A percentile compares a stretch with the other conserved stretches of the same genome.
Conservation (phyloP, 2,329 filamentous ascomycete genomes). For the Sodiomyces alkalinus region DNA sequence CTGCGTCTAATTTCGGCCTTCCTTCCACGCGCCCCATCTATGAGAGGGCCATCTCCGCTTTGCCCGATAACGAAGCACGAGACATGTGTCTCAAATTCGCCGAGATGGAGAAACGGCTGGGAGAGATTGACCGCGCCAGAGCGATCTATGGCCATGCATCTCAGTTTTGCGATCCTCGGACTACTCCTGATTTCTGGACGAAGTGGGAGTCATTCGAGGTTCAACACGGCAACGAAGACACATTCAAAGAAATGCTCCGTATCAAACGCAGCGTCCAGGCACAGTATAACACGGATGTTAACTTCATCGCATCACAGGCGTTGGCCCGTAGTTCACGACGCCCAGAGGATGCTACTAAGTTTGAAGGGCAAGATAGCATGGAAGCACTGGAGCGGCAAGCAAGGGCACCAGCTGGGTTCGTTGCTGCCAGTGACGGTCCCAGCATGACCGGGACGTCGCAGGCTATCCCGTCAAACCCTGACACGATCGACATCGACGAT, state of each 20-base stretch:
- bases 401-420: conserved; percentile 79
- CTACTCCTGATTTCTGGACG: conserved; percentile 79
- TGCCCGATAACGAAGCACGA: conserved; percentile 84
- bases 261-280: conserved; percentile 96
- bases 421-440: conserved; percentile 66
- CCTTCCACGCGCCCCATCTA: conserved; percentile 92
- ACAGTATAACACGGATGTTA: conserved; percentile 97
- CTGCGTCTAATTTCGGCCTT: conserved; percentile 91
- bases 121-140: conserved; percentile 86
- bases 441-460: conserved; percentile 36
- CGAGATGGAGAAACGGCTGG: conserved; percentile 83
- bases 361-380: conserved; percentile 64
- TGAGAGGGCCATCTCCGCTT: conserved; percentile 83
- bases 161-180: conserved; percentile 92
- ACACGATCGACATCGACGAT: conserved; percentile 69
- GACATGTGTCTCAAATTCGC: conserved; percentile 99
- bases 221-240: conserved; percentile 96
- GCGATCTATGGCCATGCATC: conserved; percentile 94
- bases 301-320: conserved; percentile 93
- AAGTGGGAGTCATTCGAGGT: conserved; percentile 98
- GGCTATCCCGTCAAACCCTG: conserved; percentile 50
- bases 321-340: conserved; percentile 63
- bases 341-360: conserved; percentile 23
- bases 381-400: conserved; percentile 75
- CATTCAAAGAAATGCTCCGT: conserved; percentile 96